phyloP scores from a whole-genome alignment of 73 alveolate species.

The Tetrahymena malaccensis region DNA sequence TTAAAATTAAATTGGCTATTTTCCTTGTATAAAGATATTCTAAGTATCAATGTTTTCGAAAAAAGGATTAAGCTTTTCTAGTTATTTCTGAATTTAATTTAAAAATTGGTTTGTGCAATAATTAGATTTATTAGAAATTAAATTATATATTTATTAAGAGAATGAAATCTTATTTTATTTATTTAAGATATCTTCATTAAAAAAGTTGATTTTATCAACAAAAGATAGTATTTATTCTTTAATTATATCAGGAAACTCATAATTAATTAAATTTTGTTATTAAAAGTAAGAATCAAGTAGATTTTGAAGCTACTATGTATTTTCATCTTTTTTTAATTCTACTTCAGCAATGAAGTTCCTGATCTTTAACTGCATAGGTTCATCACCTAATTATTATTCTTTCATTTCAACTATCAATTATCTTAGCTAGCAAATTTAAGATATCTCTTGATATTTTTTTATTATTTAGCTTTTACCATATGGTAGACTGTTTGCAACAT shows the following conservation, averaged over 20 bases:
- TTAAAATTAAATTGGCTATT: neutral
- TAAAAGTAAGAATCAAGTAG: neutral
- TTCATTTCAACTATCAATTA: neutral
- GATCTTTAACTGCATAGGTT: neutral
- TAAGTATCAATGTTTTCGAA: neutral
- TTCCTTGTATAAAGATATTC: neutral
- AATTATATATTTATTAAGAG: no score
- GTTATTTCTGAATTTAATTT: neutral
- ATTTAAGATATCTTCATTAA: neutral
- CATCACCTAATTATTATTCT: neutral
- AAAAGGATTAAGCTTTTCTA: neutral
- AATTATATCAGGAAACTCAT: neutral
- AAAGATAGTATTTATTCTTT: neutral
- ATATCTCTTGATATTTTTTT: neutral
- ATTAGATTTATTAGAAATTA: no score
- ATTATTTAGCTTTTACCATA: neutral
- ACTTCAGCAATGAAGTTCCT: neutral
- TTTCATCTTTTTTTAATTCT: neutral
- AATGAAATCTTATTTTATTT: neutral
- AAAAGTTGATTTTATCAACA: neutral
- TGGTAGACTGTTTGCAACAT: neutral
- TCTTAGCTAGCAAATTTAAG: neutral
- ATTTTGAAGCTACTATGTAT: neutral
- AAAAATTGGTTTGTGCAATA: neutral
- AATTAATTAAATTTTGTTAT: neutral